phyloP scores from a whole-genome alignment of 352 stramenopile genomes.

The Phytopythium vexans region DNA sequence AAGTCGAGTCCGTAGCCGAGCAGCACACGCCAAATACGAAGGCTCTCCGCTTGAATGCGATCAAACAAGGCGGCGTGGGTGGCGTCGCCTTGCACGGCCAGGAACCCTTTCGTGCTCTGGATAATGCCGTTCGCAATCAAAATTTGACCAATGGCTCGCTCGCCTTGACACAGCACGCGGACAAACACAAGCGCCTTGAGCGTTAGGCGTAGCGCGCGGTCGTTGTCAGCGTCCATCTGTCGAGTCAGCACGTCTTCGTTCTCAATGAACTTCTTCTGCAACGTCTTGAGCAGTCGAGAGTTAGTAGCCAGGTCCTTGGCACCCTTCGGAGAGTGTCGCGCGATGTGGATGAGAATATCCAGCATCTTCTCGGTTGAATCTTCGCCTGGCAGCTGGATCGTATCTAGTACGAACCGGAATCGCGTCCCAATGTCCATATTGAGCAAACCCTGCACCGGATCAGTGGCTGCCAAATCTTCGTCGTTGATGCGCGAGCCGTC shows the following conservation, averaged over 20 bases:
- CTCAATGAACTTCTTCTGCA: conserved; percentile 52
- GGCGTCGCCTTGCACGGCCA: conserved; percentile 34
- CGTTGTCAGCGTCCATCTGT: conserved; percentile 3
- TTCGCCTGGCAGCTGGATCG: conserved; percentile 39
- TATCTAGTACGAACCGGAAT: conserved; percentile 48
- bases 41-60: conserved; percentile 46
- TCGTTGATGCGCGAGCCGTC: conserved; percentile 41
- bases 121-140: conserved; percentile 44
- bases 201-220: conserved; percentile 34
- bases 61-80: conserved; percentile 20
- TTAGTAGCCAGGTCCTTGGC: conserved; percentile 48
- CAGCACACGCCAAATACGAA: conserved; percentile 62
- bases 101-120: conserved; percentile 56
- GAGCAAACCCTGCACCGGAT: conserved; percentile 58
- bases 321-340: conserved; percentile 43
- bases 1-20: conserved; percentile 67
- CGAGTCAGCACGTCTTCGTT: conserved; percentile 38
- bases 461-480: conserved; percentile 43
- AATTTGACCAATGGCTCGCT: conserved; percentile 31
- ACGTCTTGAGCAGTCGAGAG: conserved; percentile 28
- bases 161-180: conserved; percentile 41
- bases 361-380: conserved; percentile 46
- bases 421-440: conserved; percentile 53
- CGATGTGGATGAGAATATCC: conserved; percentile 47
- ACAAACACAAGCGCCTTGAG: conserved; percentile 42